Conservation (phyloP, 108 stramenopile species). For the Heterococcus sp. region DNA sequence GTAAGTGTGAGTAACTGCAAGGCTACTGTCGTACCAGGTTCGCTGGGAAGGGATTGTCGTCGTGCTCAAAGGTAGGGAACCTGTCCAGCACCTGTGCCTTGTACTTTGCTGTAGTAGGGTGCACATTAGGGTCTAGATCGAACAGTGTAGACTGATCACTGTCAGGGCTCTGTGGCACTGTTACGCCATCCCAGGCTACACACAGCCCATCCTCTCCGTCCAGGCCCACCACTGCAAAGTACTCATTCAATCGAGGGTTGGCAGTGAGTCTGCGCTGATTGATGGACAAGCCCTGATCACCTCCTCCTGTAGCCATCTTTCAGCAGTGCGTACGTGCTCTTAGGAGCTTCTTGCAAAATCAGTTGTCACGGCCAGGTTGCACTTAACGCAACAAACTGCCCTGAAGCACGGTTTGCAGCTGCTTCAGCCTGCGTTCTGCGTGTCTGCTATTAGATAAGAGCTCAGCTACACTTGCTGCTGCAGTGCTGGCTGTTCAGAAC, state of each 20-base stretch:
- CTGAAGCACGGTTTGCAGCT: not conserved
- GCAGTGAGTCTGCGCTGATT: constrained; percentile 27
- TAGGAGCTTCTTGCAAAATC: not conserved
- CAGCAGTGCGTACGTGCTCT: not conserved
- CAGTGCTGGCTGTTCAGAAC: not conserved
- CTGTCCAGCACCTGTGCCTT: constrained; percentile 28
- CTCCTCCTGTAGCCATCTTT: not conserved
- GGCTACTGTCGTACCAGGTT: no score
- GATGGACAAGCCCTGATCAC: constrained; percentile 14
- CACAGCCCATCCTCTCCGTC: constrained; percentile 9
- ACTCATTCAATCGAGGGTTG: constrained; percentile 33
- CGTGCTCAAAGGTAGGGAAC: constrained; percentile 32
- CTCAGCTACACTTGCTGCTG: not conserved
- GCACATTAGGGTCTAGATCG: not conserved
- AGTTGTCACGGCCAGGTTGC: not conserved
- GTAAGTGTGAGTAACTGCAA: no score
- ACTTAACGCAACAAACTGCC: not conserved
- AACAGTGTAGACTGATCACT: no score
- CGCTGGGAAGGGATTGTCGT: constrained; percentile 26
- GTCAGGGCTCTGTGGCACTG: not conserved
- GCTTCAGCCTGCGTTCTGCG: not conserved
- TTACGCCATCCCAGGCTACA: not conserved
- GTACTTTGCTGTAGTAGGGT: constrained; percentile 2
- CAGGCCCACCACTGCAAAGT: constrained; percentile 42
- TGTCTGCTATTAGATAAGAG: not conserved